phyloP scores from a whole-genome alignment of 352 stramenopile species.

The Phytophthora rubi region DNA sequence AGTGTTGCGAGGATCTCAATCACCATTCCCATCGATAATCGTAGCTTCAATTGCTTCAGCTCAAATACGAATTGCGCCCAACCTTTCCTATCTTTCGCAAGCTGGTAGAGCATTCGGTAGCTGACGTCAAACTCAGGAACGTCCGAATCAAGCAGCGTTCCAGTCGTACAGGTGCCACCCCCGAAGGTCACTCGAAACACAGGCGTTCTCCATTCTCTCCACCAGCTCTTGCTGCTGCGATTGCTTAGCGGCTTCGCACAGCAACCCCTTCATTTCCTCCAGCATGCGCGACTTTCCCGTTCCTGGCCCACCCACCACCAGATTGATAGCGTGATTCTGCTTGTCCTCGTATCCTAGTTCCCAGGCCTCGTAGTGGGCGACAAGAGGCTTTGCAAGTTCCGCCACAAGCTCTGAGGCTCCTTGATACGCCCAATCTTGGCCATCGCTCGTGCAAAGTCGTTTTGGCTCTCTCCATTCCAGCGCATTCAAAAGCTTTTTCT shows the following conservation, averaged over 20 bases:
- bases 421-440: background rate
- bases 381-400: background rate
- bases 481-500: background rate
- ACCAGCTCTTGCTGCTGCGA: background rate
- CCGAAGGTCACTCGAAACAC: conserved; percentile 10
- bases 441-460: background rate
- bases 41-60: background rate
- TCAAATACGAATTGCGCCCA: background rate
- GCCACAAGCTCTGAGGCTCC: background rate
- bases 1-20: conserved; percentile 14
- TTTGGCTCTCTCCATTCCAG: background rate
- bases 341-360: background rate
- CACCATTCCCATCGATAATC: background rate
- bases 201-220: background rate
- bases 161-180: background rate
- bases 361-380: conserved; percentile 2
- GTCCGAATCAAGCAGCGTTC: background rate
- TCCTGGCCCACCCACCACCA: conserved; percentile 18
- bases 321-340: conserved; percentile 17
- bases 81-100: background rate
- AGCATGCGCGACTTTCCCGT: conserved; percentile 34
- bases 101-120: conserved; percentile 16
- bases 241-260: conserved; percentile 14
- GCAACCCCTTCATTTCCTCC: conserved; percentile 35
- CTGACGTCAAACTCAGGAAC: conserved; percentile 5